phyloP scores from a whole-genome alignment of 176 grass and related monocot species.

The Themeda triandra region DNA sequence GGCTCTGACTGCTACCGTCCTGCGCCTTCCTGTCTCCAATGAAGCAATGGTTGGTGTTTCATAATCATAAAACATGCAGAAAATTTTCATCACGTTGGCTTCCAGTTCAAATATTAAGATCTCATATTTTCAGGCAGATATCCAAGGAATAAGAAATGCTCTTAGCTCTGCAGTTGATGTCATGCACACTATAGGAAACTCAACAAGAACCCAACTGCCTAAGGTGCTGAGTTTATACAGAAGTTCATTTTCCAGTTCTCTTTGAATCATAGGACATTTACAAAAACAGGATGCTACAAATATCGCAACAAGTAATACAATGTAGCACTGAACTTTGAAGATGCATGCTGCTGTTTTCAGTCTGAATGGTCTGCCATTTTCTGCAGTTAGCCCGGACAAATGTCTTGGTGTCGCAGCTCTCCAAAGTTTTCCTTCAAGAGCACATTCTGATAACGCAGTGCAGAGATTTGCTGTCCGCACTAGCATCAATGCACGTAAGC shows the following conservation, averaged over 20 bases:
- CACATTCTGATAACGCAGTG: conserved; percentile 43
- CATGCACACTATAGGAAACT: conserved; percentile 62
- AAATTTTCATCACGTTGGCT: background rate
- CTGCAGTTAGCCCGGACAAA: conserved; percentile 50
- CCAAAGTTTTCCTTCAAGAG: conserved; percentile 47
- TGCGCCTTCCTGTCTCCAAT: conserved; percentile 53
- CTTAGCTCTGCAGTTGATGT: conserved; percentile 56
- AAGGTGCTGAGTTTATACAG: conserved; percentile 35
- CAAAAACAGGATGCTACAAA: background rate
- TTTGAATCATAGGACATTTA: background rate
- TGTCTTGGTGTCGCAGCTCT: conserved; percentile 41
- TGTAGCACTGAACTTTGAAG: background rate
- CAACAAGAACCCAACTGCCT: conserved; percentile 28
- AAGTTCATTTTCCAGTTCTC: background rate
- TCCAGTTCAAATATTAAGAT: background rate
- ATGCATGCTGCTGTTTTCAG: background rate
- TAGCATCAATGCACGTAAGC: conserved; percentile 69
- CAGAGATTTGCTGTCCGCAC: conserved; percentile 57
- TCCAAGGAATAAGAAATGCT: conserved; percentile 50
- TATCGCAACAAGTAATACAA: no score
- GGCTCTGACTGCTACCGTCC: conserved; percentile 46
- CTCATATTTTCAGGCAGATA: conserved; percentile 46
- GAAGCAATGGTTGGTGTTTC: conserved; percentile 47
- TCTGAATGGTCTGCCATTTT: conserved; percentile 3
- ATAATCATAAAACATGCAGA: background rate